Base-by-base conservation (phyloP, 1,139 yeast species). In the Pichia sp. region DNA sequence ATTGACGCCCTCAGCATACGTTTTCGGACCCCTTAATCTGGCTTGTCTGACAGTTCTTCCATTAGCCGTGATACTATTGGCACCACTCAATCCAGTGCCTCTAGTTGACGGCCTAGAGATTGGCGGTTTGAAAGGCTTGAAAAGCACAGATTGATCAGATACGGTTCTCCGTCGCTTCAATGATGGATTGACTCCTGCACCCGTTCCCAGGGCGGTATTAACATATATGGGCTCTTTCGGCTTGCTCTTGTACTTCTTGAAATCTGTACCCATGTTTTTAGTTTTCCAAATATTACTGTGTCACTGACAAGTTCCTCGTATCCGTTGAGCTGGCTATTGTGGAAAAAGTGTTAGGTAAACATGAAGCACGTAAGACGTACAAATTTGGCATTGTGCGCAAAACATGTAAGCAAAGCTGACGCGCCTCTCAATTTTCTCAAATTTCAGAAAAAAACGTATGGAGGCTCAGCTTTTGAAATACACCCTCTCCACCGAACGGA, bases 121-220 rank as follows among this genome's bases (percentile, higher is more conserved):
- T 10, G 44, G 44, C 9, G 44, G 44, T 41, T 56, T 64, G 52
- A 71, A 72, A 1, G 77, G 77, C 42, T 59, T 67, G 3, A 65
- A 48, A n/a, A 71, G 50, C 2, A 54, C 52, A 3, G 51, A 45
- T 1, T 66, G 63, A 27, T 63, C 66, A 0, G 60, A 49, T 16
- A 53, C 51, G 2, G 57, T 49, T 30, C 64, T 48, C 23, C 45
- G 45, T n/a, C 66, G 60, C 24, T 63, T 52, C 31, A 49, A 41
- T 7, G 49, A 39, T 1, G 52, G 51, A 2, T 58, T 53, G 2
- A 62, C 36, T 0, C 67, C 67, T 1, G 67, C 67, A 1, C 69
- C 69, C 1, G 62, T 58, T 2, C 67, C 67, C 21, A 59, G 48
- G 29, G 54, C 61, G 26, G 50, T 50, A 4, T 39, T 46, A 3